These are phyloP conservation scores for Theobroma grandiflorum DNA, from an alignment of 441 rosid species.

Conservation along the genomic window DNA sequence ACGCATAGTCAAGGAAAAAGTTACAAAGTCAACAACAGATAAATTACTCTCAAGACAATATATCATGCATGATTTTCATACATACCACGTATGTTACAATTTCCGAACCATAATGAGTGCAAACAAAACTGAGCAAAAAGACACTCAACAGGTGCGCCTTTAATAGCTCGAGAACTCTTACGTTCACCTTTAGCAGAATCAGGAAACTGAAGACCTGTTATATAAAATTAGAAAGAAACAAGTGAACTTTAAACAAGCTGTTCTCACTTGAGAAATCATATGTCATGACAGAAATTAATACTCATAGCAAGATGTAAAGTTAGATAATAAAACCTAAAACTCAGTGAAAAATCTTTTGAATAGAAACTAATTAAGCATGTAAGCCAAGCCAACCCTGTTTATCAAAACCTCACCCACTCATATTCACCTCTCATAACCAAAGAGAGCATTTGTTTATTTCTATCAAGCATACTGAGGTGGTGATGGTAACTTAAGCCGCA, in stretches of 20 bases:
- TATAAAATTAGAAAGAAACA: slow-evolving; percentile 19
- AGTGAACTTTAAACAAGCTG: background rate
- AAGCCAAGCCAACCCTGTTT: background rate
- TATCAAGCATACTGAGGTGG: background rate
- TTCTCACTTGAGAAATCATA: background rate
- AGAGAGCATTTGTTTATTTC: background rate
- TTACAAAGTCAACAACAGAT: slow-evolving; percentile 14
- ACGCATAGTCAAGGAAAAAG: slow-evolving; percentile 29
- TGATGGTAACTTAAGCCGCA: background rate
- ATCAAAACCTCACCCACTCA: background rate
- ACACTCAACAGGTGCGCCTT: slow-evolving; percentile 86
- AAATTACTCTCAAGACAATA: background rate
- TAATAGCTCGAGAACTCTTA: slow-evolving; percentile 81
- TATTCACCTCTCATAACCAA: background rate
- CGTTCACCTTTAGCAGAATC: slow-evolving; percentile 66
- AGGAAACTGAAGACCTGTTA: slow-evolving; percentile 59
- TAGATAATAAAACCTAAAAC: slow-evolving; percentile 16
- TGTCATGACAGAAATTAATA: background rate
- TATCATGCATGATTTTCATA: slow-evolving; percentile 20
- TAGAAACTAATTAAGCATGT: slow-evolving; percentile 18
- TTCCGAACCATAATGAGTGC: slow-evolving; percentile 90
- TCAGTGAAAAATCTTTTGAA: background rate
- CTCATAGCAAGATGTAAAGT: slow-evolving; percentile 6
- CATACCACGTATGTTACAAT: slow-evolving; percentile 96
- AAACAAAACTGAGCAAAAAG: slow-evolving; percentile 92